Conservation (phyloP, 805 yeast species). For the Priceomyces medius region DNA sequence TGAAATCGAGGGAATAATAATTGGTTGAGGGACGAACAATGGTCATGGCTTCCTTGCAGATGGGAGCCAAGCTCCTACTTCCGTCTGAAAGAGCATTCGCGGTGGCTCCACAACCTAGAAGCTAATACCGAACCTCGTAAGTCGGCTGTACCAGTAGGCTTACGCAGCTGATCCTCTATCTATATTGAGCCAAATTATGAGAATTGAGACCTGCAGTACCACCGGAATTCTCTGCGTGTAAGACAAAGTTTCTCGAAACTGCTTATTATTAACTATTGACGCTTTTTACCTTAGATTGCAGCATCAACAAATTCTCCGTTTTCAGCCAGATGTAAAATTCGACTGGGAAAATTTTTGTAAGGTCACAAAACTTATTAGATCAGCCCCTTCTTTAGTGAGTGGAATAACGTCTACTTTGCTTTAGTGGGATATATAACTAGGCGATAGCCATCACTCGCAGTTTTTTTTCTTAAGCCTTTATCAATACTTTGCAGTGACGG, state of each 20-base stretch:
- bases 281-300: slow-evolving; percentile 4
- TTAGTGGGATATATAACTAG: neutral
- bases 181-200: too few relatives aligned
- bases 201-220: neutral
- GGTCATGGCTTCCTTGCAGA: too few relatives aligned
- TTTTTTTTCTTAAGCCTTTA: neutral
- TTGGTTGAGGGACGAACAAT: too few relatives aligned
- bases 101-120: neutral
- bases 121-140: neutral
- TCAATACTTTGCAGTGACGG: neutral
- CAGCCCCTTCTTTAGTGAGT: slow-evolving; percentile 1
- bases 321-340: slow-evolving; percentile 1
- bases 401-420: neutral
- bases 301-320: slow-evolving; percentile 7
- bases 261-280: slow-evolving; percentile 2
- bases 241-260: neutral
- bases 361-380: slow-evolving; percentile 5
- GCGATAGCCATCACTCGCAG: neutral
- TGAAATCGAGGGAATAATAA: too few relatives aligned
- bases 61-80: neutral
- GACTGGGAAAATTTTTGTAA: slow-evolving; percentile 1
- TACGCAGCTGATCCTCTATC: neutral
- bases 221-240: neutral
- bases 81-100: neutral
- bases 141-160: neutral